Evolutionary conservation across 2,329 filamentous ascomycete species (phyloP).

Genomic region (Aspergillus spinulosporus): DNA sequence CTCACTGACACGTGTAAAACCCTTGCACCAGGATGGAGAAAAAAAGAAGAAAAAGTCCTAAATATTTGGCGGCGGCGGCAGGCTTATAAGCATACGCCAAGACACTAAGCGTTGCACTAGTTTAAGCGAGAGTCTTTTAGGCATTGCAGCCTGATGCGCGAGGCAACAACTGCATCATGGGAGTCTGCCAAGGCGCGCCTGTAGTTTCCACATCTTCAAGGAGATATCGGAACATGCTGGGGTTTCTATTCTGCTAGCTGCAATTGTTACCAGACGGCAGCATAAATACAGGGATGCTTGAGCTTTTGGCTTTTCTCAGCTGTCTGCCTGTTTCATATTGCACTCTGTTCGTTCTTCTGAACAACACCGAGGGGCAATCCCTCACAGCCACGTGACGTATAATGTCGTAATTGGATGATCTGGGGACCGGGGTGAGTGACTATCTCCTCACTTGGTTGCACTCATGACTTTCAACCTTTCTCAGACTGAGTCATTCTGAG

Average conservation of each 20-base stretch:
- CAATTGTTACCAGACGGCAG: too few relatives aligned
- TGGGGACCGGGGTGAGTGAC: background rate
- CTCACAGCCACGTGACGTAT: slow-evolving; percentile 12
- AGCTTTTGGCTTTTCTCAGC: background rate
- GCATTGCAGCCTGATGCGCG: background rate
- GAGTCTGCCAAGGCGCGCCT: background rate
- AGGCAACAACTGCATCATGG: background rate
- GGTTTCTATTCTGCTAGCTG: too few relatives aligned
- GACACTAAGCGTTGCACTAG: slow-evolving; percentile 25
- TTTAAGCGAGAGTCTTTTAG: slow-evolving; percentile 27
- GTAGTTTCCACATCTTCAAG: background rate
- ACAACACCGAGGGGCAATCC: slow-evolving; percentile 2
- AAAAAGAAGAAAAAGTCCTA: slow-evolving; percentile 36
- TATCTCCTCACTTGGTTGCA: background rate
- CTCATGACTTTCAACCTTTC: background rate
- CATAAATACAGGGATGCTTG: too few relatives aligned
- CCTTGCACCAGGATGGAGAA: slow-evolving; percentile 54
- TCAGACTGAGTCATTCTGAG: background rate
- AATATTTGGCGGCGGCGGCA: slow-evolving; percentile 12
- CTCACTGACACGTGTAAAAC: slow-evolving; percentile 83
- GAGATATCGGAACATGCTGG: too few relatives aligned
- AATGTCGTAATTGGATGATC: slow-evolving; percentile 18
- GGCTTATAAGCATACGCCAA: slow-evolving; percentile 28
- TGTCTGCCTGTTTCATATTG: background rate
- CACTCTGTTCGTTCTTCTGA: background rate